Conservation (phyloP, 2,329 filamentous ascomycete species). For the Lasiodiplodia gonubiensis region DNA sequence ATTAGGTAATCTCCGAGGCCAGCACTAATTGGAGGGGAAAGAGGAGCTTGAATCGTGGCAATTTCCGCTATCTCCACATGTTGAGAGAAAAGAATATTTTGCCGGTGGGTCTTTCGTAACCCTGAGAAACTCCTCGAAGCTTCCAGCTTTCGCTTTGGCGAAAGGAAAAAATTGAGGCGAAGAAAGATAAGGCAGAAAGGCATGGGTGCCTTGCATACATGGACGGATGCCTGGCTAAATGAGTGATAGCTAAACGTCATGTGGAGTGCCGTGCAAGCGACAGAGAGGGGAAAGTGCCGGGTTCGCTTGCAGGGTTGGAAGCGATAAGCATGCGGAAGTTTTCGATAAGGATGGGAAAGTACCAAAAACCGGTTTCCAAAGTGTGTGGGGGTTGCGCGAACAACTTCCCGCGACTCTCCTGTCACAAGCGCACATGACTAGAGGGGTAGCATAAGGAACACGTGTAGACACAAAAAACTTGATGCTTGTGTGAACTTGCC, state of each 20-base stretch:
- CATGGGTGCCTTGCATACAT: not conserved
- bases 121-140: not conserved
- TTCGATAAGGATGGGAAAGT: constrained; percentile 14
- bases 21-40: not conserved
- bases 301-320: not conserved
- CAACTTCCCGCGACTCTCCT: not conserved
- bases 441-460: not conserved
- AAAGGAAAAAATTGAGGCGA: not conserved
- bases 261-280: not conserved
- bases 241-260: not conserved
- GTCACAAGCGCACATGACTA: not conserved
- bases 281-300: not conserved
- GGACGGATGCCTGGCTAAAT: not conserved
- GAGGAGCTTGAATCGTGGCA: not conserved
- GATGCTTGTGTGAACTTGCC: no score
- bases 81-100: not conserved
- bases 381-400: not conserved
- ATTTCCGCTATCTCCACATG: not conserved
- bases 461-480: no score
- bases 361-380: not conserved
- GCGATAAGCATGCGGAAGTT: constrained; percentile 16
- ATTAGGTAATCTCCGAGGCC: no score
- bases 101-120: not conserved
- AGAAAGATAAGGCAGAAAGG: not conserved
- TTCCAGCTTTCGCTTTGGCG: not conserved